These are phyloP conservation scores for Colletotrichum sp. DNA, from an alignment of 2,329 filamentous ascomycete species.

Conservation along the genomic window DNA sequence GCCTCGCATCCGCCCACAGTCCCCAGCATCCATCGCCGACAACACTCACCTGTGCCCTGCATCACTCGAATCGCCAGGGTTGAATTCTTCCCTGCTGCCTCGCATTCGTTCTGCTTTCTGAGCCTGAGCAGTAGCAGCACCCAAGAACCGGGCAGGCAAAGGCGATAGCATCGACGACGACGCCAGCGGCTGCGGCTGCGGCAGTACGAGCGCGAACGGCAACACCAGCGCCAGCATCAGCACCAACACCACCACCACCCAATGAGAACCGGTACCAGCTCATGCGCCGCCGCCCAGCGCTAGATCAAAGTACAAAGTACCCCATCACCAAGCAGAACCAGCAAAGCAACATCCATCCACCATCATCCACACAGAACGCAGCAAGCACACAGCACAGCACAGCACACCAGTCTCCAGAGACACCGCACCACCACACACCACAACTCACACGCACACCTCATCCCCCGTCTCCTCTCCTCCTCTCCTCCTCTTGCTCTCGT, in stretches of 20 bases:
- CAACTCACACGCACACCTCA: background rate
- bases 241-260: background rate
- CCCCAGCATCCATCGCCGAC: background rate
- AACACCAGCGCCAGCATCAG: background rate
- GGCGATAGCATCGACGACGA: background rate
- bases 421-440: background rate
- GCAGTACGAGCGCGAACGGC: slow-evolving; percentile 6
- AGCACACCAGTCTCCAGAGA: background rate
- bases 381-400: background rate
- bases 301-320: background rate
- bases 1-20: background rate
- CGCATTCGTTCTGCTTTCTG: background rate
- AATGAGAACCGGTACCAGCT: background rate
- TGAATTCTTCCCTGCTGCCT: background rate
- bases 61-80: background rate
- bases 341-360: background rate
- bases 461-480: background rate
- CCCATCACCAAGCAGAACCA: background rate
- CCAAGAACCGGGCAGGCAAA: background rate
- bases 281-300: background rate
- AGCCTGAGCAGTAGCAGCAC: background rate
- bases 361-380: background rate
- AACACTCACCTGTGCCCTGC: background rate
- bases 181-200: slow-evolving; percentile 5
- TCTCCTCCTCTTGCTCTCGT: background rate